Evolutionary conservation across 805 yeast genomes (phyloP).

Genomic region (Metschnikowia kunwiensis): DNA sequence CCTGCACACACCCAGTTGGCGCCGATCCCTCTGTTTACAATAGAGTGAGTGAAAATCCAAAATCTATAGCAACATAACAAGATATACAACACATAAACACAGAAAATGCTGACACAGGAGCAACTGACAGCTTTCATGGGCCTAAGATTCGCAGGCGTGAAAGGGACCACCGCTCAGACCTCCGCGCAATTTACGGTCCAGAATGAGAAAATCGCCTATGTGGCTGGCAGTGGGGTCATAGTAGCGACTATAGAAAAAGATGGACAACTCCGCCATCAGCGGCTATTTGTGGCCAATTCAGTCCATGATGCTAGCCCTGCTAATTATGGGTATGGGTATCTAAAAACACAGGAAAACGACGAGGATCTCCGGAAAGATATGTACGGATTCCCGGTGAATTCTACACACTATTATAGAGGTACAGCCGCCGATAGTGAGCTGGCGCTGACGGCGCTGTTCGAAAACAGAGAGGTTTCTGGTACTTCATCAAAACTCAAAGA

Average conservation of each 20-base stretch:
- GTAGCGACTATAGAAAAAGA: constrained; percentile 36
- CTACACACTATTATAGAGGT: constrained; percentile 9
- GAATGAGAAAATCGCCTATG: constrained; percentile 46
- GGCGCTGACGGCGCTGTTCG: constrained; percentile 1
- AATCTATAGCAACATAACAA: not conserved
- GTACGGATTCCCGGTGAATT: constrained; percentile 32
- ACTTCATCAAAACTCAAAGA: constrained; percentile 26
- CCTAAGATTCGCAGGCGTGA: constrained; percentile 14
- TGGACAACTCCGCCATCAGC: constrained; percentile 29
- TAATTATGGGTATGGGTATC: not conserved
- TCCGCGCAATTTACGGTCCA: constrained; percentile 41
- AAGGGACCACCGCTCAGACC: constrained; percentile 48
- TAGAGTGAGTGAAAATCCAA: no score
- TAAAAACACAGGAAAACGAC: not conserved
- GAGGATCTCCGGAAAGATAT: constrained; percentile 24
- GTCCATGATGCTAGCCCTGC: not conserved
- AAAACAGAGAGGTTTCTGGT: not conserved
- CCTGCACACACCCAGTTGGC: not conserved
- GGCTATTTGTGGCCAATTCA: constrained; percentile 51
- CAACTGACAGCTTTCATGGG: not conserved
- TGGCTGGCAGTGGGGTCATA: constrained; percentile 61
- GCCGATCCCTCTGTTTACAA: constrained; percentile 4
- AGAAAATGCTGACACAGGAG: not conserved
- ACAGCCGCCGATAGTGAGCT: constrained; percentile 7
- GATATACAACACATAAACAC: no score